Evolutionary conservation across 1,139 yeast genomes (phyloP), one percentile per base, ranked within the genome.

Genomic region (Geotrichum candidum): DNA sequence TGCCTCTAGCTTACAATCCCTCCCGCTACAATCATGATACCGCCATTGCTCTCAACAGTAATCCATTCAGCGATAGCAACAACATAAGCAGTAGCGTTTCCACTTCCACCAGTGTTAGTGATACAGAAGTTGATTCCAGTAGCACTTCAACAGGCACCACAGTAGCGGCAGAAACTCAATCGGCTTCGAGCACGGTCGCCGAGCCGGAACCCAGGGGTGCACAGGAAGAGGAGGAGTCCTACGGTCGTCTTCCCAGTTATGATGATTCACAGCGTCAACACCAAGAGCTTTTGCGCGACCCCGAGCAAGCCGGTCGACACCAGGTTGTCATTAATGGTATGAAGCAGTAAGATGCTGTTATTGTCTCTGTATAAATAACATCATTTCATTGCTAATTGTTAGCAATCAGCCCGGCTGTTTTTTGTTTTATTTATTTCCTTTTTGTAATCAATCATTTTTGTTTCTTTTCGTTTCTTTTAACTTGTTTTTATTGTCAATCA

Each of bases 231-330:
- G 59, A 56, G 10, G 33, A 45, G 31, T 13, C n/a, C 3, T 35
- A 35, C 10, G 55, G 56, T 6, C n/a, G 52, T 9, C 35, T 63
- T 13, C 65, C 65, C 3, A 63, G 64, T 54, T 63, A 63, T 45
- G 64, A 62, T 29, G 65, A 61, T 31, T 60, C 63, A 41, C 63
- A 63, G 33, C 56, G 64, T 18, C 58, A 62, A 41, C 65, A 63
- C 41, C 54, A 51, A 11, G 65, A 61, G 53, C 58, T 63, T 25
- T 31, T 63, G 46, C 53, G 63, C 29, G 59, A 63, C 33, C 59
- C 59, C 9, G 52, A 41, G 27, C 38, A 51, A 18, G 61, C 64
- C 5, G 54, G 57, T 27, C 51, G 57, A 2, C 62, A 51, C 13
- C 52, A 53, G 50, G 50, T 31, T 18, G 59, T 59, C 4, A 63